These are phyloP conservation scores for Gossypium mustelinum DNA, from an alignment of 345 rosid genomes.

Conservation along the genomic window DNA sequence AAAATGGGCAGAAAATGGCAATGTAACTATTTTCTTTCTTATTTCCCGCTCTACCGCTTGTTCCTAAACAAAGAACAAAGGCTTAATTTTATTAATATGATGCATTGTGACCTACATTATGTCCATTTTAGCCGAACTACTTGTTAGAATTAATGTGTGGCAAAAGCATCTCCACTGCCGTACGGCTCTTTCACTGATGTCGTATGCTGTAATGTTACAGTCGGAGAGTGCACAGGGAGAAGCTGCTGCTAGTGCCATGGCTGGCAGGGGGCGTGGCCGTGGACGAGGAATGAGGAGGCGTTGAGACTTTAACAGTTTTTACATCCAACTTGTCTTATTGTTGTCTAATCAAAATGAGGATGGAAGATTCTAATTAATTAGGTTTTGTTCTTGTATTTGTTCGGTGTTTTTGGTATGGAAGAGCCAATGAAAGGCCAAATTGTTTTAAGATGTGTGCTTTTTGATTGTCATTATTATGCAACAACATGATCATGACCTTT, in stretches of 20 bases:
- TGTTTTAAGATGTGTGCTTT: too few relatives aligned
- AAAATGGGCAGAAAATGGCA: too few relatives aligned
- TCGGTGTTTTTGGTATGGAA: too few relatives aligned
- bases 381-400: too few relatives aligned
- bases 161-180: background rate
- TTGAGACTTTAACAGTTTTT: too few relatives aligned
- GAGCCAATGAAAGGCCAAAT: too few relatives aligned
- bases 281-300: conserved; percentile 98
- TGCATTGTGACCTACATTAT: background rate
- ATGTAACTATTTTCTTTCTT: background rate
- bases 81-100: background rate
- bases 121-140: background rate
- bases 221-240: conserved; percentile 99
- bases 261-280: conserved; percentile 77
- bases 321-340: too few relatives aligned
- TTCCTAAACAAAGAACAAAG: background rate
- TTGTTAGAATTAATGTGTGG: background rate
- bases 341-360: too few relatives aligned
- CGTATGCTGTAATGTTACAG: conserved; percentile 33
- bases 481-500: too few relatives aligned
- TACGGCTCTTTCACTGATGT: background rate
- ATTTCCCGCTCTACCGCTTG: background rate
- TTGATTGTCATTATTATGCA: too few relatives aligned
- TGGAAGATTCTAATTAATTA: too few relatives aligned
- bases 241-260: conserved; percentile 84